Base-by-base conservation (phyloP, 192 early-diverging fungal genomes). In the Coemansia sp. region DNA sequence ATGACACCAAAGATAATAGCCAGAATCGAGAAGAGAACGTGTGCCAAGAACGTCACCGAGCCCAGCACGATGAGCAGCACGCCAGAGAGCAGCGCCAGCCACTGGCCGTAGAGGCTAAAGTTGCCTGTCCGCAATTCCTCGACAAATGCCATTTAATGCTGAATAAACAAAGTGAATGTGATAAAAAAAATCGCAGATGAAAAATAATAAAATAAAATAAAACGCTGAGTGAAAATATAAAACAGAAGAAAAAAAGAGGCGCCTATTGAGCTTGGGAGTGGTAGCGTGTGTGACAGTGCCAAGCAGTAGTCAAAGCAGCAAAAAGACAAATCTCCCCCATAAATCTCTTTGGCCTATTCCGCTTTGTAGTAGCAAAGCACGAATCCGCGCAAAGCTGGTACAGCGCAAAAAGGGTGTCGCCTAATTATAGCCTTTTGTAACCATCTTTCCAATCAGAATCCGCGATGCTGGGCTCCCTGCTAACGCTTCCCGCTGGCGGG, bases 1-100 rank as follows among this genome's bases (percentile, higher is more conserved):
- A 81, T 41, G 11, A 52, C 70, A 16, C 79, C 79, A 72, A 81
- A 81, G n/a, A 75, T 62, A 18, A 84, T 84, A 14, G 76, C 73
- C 59, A 84, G 69, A 56, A 77, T 73, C 5, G 82, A 84, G 66
- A 74, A 84, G 2, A 84, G 42, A 4, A 79, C 23, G 60, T 84
- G 82, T 3, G 59, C 18, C 26, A 76, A 42, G 20, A 84, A 60
- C 45, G 82, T 84, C 62, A 84, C 82, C 0, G 62, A 77, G 33
- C 76, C 73, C 5, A 84, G 70, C 18, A 84, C 71, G 8, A 84
- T 76, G 23, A 84, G 68, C 14, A 84, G 66, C 47, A 84, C 74
- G 16, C 74, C 77, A 0, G 82, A 76, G 31, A 84, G 41, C 3
- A 84, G 69, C 18, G 73, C 76, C 20, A 73, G 47, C 21, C 71